These are phyloP conservation scores for Eucalyptus victrix DNA, from an alignment of 345 rosid genomes.

Conservation along the genomic window DNA sequence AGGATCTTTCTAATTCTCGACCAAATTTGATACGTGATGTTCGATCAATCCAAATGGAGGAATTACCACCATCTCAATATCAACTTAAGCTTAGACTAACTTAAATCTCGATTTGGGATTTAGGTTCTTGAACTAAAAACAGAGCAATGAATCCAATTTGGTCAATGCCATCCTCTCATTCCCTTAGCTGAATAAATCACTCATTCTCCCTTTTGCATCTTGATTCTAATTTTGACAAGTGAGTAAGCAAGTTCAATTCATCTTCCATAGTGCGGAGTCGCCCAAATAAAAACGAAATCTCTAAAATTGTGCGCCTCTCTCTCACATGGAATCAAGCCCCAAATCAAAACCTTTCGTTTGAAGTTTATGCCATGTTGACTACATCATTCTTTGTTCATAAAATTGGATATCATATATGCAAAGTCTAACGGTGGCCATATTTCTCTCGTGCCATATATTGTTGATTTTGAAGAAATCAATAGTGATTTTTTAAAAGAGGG, in stretches of 20 bases:
- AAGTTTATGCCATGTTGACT: neutral
- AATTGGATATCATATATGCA: neutral
- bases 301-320: neutral
- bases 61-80: accelerated
- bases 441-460: neutral
- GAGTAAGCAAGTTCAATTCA: neutral
- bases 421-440: neutral
- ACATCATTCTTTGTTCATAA: neutral
- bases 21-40: neutral
- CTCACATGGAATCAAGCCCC: neutral
- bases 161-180: too few relatives aligned
- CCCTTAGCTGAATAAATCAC: neutral
- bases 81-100: neutral
- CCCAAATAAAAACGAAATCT: neutral
- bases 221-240: neutral
- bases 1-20: too few relatives aligned
- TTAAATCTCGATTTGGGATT: neutral
- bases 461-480: too few relatives aligned
- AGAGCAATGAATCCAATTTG: too few relatives aligned
- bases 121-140: neutral
- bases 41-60: neutral
- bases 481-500: too few relatives aligned
- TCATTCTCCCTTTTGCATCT: neutral
- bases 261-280: too few relatives aligned
- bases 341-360: neutral